Percentiles rank a stretch among this genome's conserved stretches.
Evolutionary conservation across 2,329 filamentous ascomycete species (phyloP).

Genomic region (Colletotrichum lini): DNA sequence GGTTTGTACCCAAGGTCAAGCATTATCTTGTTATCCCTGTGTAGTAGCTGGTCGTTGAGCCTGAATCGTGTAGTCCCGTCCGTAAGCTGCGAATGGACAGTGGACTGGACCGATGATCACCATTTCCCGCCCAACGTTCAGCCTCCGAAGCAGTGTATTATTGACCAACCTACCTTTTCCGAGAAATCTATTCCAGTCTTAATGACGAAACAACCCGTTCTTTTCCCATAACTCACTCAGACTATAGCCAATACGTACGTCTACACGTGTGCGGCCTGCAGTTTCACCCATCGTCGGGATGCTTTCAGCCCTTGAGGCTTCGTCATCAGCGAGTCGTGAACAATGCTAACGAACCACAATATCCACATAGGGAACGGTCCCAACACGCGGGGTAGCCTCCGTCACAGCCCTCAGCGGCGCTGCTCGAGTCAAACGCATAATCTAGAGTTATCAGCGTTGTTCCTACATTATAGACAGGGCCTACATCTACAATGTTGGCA

Average conservation of each 20-base stretch:
- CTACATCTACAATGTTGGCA: conserved; percentile 2
- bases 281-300: background rate
- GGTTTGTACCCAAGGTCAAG: too few relatives aligned
- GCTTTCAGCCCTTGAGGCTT: conserved; percentile 9
- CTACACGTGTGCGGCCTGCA: conserved; percentile 1
- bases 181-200: background rate
- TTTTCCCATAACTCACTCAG: too few relatives aligned
- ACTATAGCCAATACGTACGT: too few relatives aligned
- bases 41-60: background rate
- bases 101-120: conserved; percentile 14
- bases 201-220: background rate
- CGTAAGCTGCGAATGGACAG: conserved; percentile 1
- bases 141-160: background rate
- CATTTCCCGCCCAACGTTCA: background rate
- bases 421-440: background rate
- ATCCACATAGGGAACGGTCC: background rate
- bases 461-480: background rate
- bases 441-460: conserved; percentile 1
- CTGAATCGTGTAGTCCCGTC: background rate
- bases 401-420: background rate
- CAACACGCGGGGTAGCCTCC: conserved; percentile 5
- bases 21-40: too few relatives aligned
- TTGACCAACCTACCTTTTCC: background rate
- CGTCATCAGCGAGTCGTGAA: background rate
- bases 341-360: background rate